phyloP scores from a whole-genome alignment of 257 asterid species.

The Solanum ahanhuiri region DNA sequence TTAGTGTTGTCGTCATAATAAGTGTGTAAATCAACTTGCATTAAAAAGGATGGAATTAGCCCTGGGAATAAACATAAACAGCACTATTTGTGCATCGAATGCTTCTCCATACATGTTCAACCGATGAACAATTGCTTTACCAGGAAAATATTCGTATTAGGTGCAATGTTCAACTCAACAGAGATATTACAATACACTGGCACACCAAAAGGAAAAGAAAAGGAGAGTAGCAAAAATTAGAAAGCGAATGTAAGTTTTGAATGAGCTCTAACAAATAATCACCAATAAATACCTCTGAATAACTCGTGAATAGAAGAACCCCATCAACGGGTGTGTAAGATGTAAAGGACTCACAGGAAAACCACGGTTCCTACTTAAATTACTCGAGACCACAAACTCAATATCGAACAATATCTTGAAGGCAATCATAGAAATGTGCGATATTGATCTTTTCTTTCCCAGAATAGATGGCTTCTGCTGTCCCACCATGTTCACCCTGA shows the following conservation, averaged over 20 bases:
- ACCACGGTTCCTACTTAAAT: neutral
- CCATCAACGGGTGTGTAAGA: neutral
- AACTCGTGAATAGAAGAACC: neutral
- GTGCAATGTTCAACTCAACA: neutral
- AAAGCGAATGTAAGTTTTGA: neutral
- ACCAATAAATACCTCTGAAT: neutral
- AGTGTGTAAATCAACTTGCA: neutral
- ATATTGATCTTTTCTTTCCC: slow-evolving; percentile 71
- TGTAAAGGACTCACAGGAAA: neutral
- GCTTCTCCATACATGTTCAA: neutral
- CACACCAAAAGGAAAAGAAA: neutral
- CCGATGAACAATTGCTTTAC: neutral
- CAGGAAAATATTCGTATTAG: neutral
- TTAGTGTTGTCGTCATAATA: neutral
- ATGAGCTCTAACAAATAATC: neutral
- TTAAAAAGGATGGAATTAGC: neutral
- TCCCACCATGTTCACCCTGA: slow-evolving; percentile 87
- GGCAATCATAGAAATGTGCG: slow-evolving; percentile 73
- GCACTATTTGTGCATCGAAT: neutral
- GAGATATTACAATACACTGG: neutral
- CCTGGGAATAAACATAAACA: neutral
- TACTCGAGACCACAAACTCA: slow-evolving; percentile 2
- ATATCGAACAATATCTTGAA: slow-evolving; percentile 56
- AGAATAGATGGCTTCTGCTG: slow-evolving; percentile 68
- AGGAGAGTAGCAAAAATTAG: neutral